Evolutionary conservation across 352 stramenopile genomes (phyloP).

Genomic region (Phytophthora foliorum): DNA sequence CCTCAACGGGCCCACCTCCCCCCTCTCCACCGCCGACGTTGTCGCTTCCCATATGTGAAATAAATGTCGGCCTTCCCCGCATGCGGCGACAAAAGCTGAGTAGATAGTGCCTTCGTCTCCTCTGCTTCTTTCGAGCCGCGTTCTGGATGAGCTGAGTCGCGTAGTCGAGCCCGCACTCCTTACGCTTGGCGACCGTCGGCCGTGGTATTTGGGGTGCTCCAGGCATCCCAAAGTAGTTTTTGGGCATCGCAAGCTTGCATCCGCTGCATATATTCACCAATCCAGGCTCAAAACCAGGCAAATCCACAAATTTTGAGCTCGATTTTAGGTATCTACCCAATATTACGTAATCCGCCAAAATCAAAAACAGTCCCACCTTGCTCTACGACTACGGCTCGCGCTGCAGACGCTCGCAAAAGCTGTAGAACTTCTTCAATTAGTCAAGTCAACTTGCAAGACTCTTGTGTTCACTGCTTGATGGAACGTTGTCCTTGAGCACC

Average conservation of each 20-base stretch:
- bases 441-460: not conserved
- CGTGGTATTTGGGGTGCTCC: no score
- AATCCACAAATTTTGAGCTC: constrained; percentile 15
- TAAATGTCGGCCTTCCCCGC: no score
- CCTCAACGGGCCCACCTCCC: no score
- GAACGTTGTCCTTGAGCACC: constrained; percentile 15
- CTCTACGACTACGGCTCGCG: constrained; percentile 7
- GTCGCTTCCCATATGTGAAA: no score
- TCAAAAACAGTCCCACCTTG: constrained; percentile 12
- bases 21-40: no score
- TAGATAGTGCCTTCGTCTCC: no score
- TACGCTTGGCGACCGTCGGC: not conserved
- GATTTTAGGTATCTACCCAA: constrained; percentile 15
- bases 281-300: not conserved
- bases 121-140: not conserved
- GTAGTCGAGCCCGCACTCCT: not conserved
- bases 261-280: constrained; percentile 3
- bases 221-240: not conserved
- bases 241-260: not conserved
- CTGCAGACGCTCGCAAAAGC: constrained; percentile 34
- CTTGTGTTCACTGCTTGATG: constrained; percentile 5
- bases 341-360: constrained; percentile 27
- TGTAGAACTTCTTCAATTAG: constrained; percentile 24
- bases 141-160: not conserved
- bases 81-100: no score